Evolutionary conservation across 805 yeast species (phyloP), one percentile per base, ranked within the genome.

Genomic region (Wickerhamiella lipophila): DNA sequence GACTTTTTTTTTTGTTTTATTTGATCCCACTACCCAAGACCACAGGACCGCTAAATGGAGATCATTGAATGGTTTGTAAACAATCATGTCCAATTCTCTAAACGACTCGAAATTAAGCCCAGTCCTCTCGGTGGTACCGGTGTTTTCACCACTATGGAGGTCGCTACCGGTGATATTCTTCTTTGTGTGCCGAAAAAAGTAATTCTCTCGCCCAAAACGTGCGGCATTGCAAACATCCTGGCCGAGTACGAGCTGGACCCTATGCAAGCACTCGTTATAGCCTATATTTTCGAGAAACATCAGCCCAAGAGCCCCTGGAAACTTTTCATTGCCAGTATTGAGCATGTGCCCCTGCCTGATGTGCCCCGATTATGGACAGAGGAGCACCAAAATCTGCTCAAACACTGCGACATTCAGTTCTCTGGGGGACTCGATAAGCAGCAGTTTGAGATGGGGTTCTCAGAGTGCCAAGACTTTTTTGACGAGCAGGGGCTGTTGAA

Each of bases 241-340:
- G 71, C 71, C 25, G 70, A 65, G 1, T 63, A 82, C 3, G 92
- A 94, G 0, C 75, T 83, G 65, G 70, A 76, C 38, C 82, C 79
- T 0, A 39, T 46, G 44, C 44, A 42, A 16, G 42, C 30, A 7
- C 66, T 88, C 46, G 76, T 81, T 6, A 54, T 84, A 6, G 76
- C 88, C 0, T 82, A 78, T 51, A 68, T 87, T 23, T 86, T 83
- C 58, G 97, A 89, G 60, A 63, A 70, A 49, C 65, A 75, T 2
- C 65, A 72, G 42, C 66, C 69, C n/a, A 56, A 61, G 3, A 81
- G 94, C n/a, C 96, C 95, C 4, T 89, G 96, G 96, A 69, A 52
- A 52, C 69, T 67, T 2, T 89, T 81, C 60, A 67, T 88, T 41
- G 63, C 68, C 23, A 69, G 81, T 16, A 73, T 85, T 2, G 57